Conservation (phyloP, 2,329 filamentous ascomycete species). For the Fusarium mexicanum region DNA sequence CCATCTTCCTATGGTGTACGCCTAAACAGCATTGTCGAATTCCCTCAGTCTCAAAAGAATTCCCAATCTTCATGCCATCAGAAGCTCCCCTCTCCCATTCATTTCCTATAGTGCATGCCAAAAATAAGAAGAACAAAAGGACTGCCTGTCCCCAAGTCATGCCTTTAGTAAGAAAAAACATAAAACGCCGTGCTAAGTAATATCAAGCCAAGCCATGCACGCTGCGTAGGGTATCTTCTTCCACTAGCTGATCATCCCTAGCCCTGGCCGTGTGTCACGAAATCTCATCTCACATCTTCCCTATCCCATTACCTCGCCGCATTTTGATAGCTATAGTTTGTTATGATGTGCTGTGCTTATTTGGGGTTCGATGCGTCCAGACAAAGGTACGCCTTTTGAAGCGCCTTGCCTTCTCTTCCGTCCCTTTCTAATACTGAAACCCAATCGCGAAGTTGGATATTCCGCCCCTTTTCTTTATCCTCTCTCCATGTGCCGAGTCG, state of each 20-base stretch:
- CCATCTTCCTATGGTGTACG: neutral
- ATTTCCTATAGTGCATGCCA: constrained; percentile 24
- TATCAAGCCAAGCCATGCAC: constrained; percentile 45
- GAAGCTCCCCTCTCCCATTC: neutral
- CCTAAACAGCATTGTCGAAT: neutral
- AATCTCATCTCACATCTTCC: constrained; percentile 1
- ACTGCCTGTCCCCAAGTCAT: constrained; percentile 35
- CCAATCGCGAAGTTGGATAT: constrained; percentile 87
- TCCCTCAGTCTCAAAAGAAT: neutral
- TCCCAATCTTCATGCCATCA: constrained; percentile 1
- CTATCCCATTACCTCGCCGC: constrained; percentile 28
- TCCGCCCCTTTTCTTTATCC: constrained; percentile 77
- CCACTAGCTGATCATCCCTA: constrained; percentile 22
- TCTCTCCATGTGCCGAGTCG: constrained; percentile 81
- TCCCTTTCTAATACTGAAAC: constrained; percentile 82
- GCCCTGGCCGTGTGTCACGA: constrained; percentile 28
- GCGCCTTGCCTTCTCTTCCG: constrained; percentile 70
- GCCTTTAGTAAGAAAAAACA: constrained; percentile 33
- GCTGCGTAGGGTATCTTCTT: constrained; percentile 49
- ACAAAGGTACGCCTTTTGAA: constrained; percentile 66
- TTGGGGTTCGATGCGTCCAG: constrained; percentile 61
- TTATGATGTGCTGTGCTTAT: constrained; percentile 36
- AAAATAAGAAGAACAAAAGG: constrained; percentile 3
- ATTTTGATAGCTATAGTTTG: constrained; percentile 18
- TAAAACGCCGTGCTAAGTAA: constrained; percentile 51